phyloP scores from a whole-genome alignment of 1,139 yeast genomes.

The Oligophagozyma castellii region DNA sequence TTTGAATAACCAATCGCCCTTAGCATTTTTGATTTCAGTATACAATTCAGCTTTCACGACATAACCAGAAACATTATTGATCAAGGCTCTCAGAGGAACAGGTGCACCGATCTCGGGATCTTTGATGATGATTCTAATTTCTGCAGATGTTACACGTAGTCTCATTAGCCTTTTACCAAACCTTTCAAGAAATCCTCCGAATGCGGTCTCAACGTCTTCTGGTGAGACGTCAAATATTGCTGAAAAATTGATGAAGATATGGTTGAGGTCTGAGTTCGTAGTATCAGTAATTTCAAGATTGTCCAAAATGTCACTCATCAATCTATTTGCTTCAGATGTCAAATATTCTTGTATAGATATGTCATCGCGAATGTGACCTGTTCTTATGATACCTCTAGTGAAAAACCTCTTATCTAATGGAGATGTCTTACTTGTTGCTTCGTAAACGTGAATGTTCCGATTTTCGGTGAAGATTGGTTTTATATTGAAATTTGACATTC shows the following conservation, averaged over 20 bases:
- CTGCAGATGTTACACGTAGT: conserved; percentile 93
- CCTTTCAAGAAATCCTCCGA: conserved; percentile 94
- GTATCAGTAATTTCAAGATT: conserved; percentile 91
- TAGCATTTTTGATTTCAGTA: conserved; percentile 81
- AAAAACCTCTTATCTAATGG: conserved; percentile 90
- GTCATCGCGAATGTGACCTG: conserved; percentile 88
- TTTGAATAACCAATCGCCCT: conserved; percentile 94
- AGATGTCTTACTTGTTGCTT: conserved; percentile 89
- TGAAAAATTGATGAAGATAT: conserved; percentile 89
- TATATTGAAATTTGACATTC: conserved; percentile 87
- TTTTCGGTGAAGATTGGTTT: conserved; percentile 93
- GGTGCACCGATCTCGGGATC: conserved; percentile 80
- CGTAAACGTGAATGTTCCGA: conserved; percentile 93
- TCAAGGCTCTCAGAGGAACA: conserved; percentile 91
- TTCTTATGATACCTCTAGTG: conserved; percentile 93
- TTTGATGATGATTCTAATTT: conserved; percentile 87
- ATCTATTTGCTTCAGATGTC: conserved; percentile 89
- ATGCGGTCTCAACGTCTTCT: conserved; percentile 92
- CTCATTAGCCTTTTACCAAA: conserved; percentile 96
- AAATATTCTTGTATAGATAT: conserved; percentile 86
- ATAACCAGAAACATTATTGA: conserved; percentile 91
- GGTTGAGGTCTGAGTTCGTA: conserved; percentile 88
- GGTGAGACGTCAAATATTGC: conserved; percentile 91
- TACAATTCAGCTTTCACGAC: conserved; percentile 92
- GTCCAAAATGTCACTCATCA: conserved; percentile 91